Conservation (phyloP, 768 basidiomycete genomes). For the Inosperma sp. region DNA sequence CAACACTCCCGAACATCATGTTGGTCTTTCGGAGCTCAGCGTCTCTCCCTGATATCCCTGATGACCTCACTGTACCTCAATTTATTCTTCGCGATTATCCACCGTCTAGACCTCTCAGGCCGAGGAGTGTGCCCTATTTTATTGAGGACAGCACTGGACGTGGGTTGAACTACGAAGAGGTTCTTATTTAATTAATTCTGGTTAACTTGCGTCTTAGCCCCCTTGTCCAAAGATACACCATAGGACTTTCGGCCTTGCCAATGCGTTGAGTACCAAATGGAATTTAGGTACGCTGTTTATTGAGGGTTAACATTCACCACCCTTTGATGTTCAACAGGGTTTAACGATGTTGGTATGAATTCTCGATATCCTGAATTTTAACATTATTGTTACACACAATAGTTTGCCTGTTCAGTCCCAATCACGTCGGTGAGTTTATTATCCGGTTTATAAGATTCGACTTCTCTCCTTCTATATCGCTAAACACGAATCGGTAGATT, state of each 20-base stretch:
- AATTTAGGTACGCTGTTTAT: conserved; percentile 39
- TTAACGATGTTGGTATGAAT: conserved; percentile 51
- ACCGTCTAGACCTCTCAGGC: conserved; percentile 41
- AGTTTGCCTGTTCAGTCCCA: conserved; percentile 65
- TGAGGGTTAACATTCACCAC: conserved; percentile 6
- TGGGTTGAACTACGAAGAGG: conserved; percentile 43
- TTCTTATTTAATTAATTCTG: conserved; percentile 21
- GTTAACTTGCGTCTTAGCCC: background rate
- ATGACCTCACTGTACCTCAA: conserved; percentile 61
- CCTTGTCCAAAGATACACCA: conserved; percentile 24
- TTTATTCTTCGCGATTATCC: conserved; percentile 53
- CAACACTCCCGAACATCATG: too few species aligned
- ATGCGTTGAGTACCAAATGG: conserved; percentile 46
- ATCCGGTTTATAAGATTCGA: background rate
- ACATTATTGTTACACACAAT: background rate
- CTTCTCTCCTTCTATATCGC: background rate
- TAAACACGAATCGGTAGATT: conserved; percentile 36
- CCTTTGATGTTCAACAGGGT: conserved; percentile 40
- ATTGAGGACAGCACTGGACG: conserved; percentile 54
- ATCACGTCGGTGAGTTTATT: conserved; percentile 50
- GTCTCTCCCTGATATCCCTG: too few species aligned
- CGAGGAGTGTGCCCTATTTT: conserved; percentile 47
- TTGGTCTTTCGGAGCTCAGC: too few species aligned
- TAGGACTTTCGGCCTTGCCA: conserved; percentile 51
- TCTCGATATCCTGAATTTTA: conserved; percentile 9